phyloP scores from a whole-genome alignment of 2,329 filamentous ascomycete genomes.

The Colletotrichum costaricense region DNA sequence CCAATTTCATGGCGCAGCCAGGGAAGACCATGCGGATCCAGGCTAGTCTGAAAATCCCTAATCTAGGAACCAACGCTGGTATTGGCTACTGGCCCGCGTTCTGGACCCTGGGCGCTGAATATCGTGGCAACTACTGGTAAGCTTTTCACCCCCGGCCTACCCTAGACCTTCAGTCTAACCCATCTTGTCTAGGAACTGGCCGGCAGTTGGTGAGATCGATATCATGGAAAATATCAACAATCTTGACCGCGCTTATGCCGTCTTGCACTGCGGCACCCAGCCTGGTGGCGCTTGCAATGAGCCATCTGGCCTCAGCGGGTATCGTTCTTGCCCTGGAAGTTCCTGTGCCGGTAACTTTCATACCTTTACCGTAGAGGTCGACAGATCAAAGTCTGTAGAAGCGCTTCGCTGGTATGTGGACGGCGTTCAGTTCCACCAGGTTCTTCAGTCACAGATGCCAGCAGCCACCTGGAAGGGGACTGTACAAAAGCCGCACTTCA shows the following conservation, averaged over 20 bases:
- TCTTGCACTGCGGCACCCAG: slow-evolving; percentile 60
- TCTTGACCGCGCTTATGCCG: slow-evolving; percentile 60
- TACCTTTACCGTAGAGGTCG: slow-evolving; percentile 45
- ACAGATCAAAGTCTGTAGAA: slow-evolving; percentile 47
- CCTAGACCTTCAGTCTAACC: slow-evolving; percentile 63
- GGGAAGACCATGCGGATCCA: slow-evolving; percentile 48
- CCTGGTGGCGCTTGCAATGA: slow-evolving; percentile 63
- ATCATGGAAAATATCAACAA: slow-evolving; percentile 75
- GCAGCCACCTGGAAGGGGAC: slow-evolving; percentile 45
- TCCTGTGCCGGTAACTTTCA: slow-evolving; percentile 39
- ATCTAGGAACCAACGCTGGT: slow-evolving; percentile 36
- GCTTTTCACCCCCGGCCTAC: slow-evolving; percentile 43
- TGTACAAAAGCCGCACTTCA: slow-evolving; percentile 44
- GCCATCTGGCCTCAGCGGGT: slow-evolving; percentile 53
- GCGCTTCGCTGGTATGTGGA: slow-evolving; percentile 63
- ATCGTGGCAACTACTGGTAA: slow-evolving; percentile 47
- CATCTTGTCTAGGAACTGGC: slow-evolving; percentile 53
- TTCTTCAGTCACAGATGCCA: slow-evolving; percentile 47
- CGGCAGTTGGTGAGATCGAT: slow-evolving; percentile 61
- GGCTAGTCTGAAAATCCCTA: slow-evolving; percentile 50
- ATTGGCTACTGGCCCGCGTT: slow-evolving; percentile 58
- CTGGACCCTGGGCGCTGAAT: slow-evolving; percentile 54
- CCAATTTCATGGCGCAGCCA: slow-evolving; percentile 49
- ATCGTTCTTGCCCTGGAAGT: not conserved
- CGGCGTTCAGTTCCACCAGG: slow-evolving; percentile 53